Evolutionary conservation across 164 flowering plant species (phyloP).

Genomic region (Brasenia schreberi): DNA sequence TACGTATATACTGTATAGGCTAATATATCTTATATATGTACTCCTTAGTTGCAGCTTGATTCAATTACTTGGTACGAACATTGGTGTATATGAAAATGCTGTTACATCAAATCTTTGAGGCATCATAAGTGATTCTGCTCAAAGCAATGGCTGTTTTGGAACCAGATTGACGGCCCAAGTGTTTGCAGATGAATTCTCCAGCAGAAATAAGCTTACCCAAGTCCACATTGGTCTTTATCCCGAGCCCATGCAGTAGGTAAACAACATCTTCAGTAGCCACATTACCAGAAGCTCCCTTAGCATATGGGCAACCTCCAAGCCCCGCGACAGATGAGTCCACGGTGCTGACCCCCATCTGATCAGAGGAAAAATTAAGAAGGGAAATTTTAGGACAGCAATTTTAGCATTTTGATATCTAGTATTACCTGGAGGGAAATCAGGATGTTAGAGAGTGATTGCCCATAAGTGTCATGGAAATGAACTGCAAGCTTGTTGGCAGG

Average conservation of each 20-base stretch:
- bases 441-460: slow-evolving; percentile 93
- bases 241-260: slow-evolving; percentile 88
- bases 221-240: slow-evolving; percentile 82
- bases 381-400: neutral
- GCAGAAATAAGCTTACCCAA: slow-evolving; percentile 61
- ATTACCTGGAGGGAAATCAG: slow-evolving; percentile 78
- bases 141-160: slow-evolving; percentile 84
- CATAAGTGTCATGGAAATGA: slow-evolving; percentile 98
- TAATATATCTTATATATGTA: neutral
- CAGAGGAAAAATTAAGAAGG: neutral
- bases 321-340: slow-evolving; percentile 89
- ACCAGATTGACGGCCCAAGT: slow-evolving; percentile 61
- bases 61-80: neutral
- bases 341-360: slow-evolving; percentile 87
- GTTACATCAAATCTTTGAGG: slow-evolving; percentile 41
- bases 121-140: slow-evolving; percentile 39
- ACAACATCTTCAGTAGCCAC: slow-evolving; percentile 98
- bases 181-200: slow-evolving; percentile 80
- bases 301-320: slow-evolving; percentile 99
- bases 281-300: slow-evolving; percentile 97
- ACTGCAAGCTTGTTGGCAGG: slow-evolving; percentile 90
- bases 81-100: too few species aligned
- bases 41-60: neutral
- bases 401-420: slow-evolving; percentile 5
- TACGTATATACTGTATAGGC: too few species aligned